phyloP scores from a whole-genome alignment of 495 filamentous ascomycete species.

The Penicillium nucicola region DNA sequence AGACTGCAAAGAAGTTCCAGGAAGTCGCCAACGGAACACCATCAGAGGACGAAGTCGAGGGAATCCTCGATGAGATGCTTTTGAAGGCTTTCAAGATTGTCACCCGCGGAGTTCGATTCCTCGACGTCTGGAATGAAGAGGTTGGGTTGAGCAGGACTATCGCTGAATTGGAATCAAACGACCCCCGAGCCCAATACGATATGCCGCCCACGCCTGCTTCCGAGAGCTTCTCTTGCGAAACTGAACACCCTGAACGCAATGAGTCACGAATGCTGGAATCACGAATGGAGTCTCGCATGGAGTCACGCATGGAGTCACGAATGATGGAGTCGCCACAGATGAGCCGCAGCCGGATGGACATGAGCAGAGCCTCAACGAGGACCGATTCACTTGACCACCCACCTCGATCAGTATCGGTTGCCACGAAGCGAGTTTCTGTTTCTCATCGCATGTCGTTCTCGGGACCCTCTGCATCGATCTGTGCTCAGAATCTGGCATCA shows the following conservation, averaged over 20 bases:
- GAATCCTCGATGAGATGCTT: slow-evolving; percentile 86
- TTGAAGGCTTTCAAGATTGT: slow-evolving; percentile 91
- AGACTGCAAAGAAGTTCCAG: slow-evolving; percentile 78
- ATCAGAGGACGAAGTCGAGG: slow-evolving; percentile 61
- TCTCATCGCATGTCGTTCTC: slow-evolving; percentile 57
- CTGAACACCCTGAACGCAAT: slow-evolving; percentile 24
- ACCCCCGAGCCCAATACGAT: slow-evolving; percentile 27
- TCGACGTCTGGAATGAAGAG: slow-evolving; percentile 86
- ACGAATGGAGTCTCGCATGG: slow-evolving; percentile 2
- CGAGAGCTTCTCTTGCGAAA: slow-evolving; percentile 41
- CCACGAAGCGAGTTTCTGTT: slow-evolving; percentile 50
- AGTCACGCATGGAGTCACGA: too few species aligned
- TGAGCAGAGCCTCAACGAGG: slow-evolving; percentile 37
- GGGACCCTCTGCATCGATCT: slow-evolving; percentile 38
- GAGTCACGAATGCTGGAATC: slow-evolving; percentile 21
- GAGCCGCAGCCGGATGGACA: slow-evolving; percentile 36
- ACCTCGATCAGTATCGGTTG: slow-evolving; percentile 30
- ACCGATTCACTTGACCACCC: slow-evolving; percentile 33
- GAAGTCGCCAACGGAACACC: slow-evolving; percentile 52
- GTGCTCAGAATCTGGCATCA: slow-evolving; percentile 56
- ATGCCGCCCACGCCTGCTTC: slow-evolving; percentile 72
- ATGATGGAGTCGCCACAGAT: slow-evolving; percentile 18
- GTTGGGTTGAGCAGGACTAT: slow-evolving; percentile 61
- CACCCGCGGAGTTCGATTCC: slow-evolving; percentile 83
- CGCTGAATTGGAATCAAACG: slow-evolving; percentile 49